These are phyloP conservation scores for Collybiopsis confluens DNA, from an alignment of 768 basidiomycete genomes.

Conservation along the genomic window DNA sequence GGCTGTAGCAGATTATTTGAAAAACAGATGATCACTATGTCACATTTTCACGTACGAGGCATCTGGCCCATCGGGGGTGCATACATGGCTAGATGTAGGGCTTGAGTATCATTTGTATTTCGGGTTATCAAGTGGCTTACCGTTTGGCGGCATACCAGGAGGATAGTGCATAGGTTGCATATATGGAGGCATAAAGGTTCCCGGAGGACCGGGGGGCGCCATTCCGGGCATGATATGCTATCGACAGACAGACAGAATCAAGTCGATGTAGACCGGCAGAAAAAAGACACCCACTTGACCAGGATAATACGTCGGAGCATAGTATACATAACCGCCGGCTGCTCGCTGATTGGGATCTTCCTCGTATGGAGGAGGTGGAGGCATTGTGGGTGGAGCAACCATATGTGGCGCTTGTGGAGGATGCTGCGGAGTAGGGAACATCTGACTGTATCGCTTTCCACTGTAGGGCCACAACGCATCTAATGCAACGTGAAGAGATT, in stretches of 20 bases:
- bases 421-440: constrained; percentile 66
- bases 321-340: constrained; percentile 65
- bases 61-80: constrained; percentile 81
- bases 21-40: neutral
- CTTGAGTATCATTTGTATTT: neutral
- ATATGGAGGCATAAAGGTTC: constrained; percentile 77
- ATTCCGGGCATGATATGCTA: constrained; percentile 86
- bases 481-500: constrained; percentile 20
- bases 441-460: constrained; percentile 78
- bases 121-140: constrained; percentile 29
- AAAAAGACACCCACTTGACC: constrained; percentile 53
- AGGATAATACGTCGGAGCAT: constrained; percentile 74
- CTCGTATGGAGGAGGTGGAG: constrained; percentile 75
- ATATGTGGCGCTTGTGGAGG: constrained; percentile 64
- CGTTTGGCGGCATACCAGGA: constrained; percentile 74
- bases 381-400: constrained; percentile 60
- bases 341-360: constrained; percentile 65
- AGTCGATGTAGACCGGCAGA: neutral
- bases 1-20: constrained; percentile 30
- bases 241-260: constrained; percentile 8
- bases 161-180: constrained; percentile 88
- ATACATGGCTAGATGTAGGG: constrained; percentile 64
- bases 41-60: constrained; percentile 63
- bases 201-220: constrained; percentile 73
- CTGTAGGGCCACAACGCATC: constrained; percentile 83